Base-by-base conservation (phyloP, 2,329 filamentous ascomycete species). In the Biscogniauxia marginata region DNA sequence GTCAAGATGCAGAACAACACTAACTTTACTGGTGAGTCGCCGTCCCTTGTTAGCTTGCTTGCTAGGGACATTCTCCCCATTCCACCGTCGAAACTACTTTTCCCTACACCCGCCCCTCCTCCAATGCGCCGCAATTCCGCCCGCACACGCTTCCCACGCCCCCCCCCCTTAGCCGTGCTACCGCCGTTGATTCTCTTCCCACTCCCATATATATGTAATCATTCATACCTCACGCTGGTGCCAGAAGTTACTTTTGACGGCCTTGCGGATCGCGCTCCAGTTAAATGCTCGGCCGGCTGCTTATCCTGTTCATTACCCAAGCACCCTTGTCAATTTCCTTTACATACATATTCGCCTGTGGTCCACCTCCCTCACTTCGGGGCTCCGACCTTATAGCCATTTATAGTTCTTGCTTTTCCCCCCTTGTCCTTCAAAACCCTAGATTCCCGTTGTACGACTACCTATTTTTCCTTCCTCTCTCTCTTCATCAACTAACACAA, bases 121-220 rank as follows among this genome's bases (percentile, higher is more conserved):
- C 54, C 46, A 50, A 58, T 56, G 58, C 60, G 57, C 61, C 62
- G 62, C 56, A 58, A 54, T 60, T 61, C 60, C 63, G 53, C 59
- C 52, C 59, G 53, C 39, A 39, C 49, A 53, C 47, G 52, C 46
- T 21, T 50, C 54, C 56, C 46, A 59, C 54, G 44, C 54, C 53
- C 49, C 50, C 30, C 55, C 23, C 49, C 56, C 53, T 50, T 53
- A 49, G 49, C 58, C 53, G 57, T 64, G 63, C 52, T 56, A 56
- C 56, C 60, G 61, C 66, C 67, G 62, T 70, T 64, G 63, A 66
- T 64, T 67, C 63, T 63, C 63, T 62, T 62, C 55, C 60, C 56
- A 57, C 57, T 60, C 55, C 57, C 61, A 57, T 60, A 55, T 62
- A 65, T 66, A 70, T 70, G 67, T 71, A 71, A 70, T 71, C 67